These are phyloP conservation scores for Saccharomycopsis babjevae DNA, from an alignment of 805 yeast genomes.

Conservation along the genomic window DNA sequence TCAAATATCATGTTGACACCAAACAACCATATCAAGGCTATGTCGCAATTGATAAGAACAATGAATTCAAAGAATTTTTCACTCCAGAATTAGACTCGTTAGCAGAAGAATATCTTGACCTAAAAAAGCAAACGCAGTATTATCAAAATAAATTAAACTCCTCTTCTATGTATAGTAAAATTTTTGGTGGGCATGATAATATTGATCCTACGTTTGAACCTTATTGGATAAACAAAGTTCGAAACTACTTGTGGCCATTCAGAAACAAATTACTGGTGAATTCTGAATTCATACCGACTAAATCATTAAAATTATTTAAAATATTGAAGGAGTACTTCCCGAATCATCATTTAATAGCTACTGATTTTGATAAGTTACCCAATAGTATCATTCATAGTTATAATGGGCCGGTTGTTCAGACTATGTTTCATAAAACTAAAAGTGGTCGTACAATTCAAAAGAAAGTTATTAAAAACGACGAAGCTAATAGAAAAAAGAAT, in stretches of 20 bases:
- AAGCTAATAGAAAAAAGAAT: background rate
- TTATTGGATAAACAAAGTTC: constrained; percentile 27
- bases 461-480: background rate
- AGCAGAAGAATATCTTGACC: constrained; percentile 43
- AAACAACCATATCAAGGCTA: constrained; percentile 68
- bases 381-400: constrained; percentile 24
- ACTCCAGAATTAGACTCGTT: constrained; percentile 50
- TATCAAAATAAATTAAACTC: background rate
- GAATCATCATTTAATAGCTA: constrained; percentile 58
- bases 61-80: constrained; percentile 68
- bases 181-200: background rate
- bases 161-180: background rate
- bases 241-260: constrained; percentile 51
- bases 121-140: constrained; percentile 38
- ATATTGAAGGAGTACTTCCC: constrained; percentile 59
- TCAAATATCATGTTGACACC: constrained; percentile 60
- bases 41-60: constrained; percentile 59
- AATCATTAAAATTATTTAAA: constrained; percentile 54
- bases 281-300: constrained; percentile 69
- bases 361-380: constrained; percentile 50
- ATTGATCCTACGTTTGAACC: constrained; percentile 17
- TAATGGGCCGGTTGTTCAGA: constrained; percentile 19
- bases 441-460: background rate
- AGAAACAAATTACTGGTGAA: constrained; percentile 58
- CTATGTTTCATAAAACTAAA: constrained; percentile 9